Evolutionary conservation across 371 early-diverging fungal species (phyloP), one percentile per base, ranked within the genome.

Genomic region (Haplosporangium sp.): DNA sequence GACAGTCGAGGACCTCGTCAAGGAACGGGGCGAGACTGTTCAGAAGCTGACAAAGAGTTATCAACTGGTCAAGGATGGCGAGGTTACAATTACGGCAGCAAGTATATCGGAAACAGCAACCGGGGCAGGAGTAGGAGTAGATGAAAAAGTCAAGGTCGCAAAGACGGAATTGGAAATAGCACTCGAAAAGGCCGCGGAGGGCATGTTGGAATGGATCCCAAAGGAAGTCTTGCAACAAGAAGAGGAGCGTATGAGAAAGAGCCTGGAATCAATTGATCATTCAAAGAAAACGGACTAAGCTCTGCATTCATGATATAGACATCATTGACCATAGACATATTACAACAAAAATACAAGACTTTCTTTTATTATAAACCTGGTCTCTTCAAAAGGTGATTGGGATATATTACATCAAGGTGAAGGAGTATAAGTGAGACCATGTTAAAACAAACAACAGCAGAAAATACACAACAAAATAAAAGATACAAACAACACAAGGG

Each of bases 1-100:
- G 7, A 95, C 91, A 5, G 86, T 96, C 18, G 95, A 96, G 80
- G 93, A 95, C 64, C 81, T 97, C 42, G 88, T 96, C 83, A 83
- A 85, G 67, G 92, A 91, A 67, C 91, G 91, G 66, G 95, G 95
- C n/a, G 94, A 93, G 73, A 89, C 82, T 5, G 90, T 95, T 9
- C 52, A 58, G 55, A 69, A 71, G 42, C 16, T 73, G 53, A 64
- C 74, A 7, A 61, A 50, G 42, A 36, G 42, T 4, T 69, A 65
- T 50, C 69, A 72, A 36, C 23, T 70, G 60, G 66, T 76, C 47
- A 69, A 74, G 55, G 69, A 77, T 70, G 73, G 73, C 1, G 52
- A 57, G 36, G 13, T 52, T 38, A 13, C 55, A 14, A 1, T 46
- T 3, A 23, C 52, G 13, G 36, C 50, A 18, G 12, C 47, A 14